Evolutionary conservation across 164 flowering plant genomes (phyloP).

Genomic region (Vitis riparia): DNA sequence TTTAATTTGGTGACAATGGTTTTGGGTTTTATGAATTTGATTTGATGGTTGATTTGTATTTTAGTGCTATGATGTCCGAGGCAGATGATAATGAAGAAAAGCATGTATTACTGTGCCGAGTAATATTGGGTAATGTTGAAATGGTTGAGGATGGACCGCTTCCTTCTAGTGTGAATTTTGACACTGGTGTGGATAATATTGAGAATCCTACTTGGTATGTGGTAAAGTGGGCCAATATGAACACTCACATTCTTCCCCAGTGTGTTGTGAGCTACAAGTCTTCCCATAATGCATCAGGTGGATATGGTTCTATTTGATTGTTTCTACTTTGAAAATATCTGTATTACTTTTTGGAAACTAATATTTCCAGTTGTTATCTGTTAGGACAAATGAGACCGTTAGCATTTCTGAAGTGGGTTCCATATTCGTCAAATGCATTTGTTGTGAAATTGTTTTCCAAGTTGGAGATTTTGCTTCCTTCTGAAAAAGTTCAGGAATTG

Average conservation of each 20-base stretch:
- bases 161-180: conserved; percentile 47
- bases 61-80: conserved; percentile 40
- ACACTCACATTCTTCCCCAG: conserved; percentile 54
- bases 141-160: conserved; percentile 44
- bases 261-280: conserved; percentile 55
- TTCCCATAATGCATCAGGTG: conserved; percentile 29
- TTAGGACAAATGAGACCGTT: conserved; percentile 12
- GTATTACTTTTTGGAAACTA: neutral
- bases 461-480: conserved; percentile 21
- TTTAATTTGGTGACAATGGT: neutral
- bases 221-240: conserved; percentile 58
- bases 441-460: conserved; percentile 28
- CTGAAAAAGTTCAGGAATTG: conserved; percentile 15
- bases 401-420: neutral
- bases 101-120: conserved; percentile 56
- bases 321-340: neutral
- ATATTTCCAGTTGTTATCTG: neutral
- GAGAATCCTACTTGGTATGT: conserved; percentile 46
- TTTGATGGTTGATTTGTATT: neutral
- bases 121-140: conserved; percentile 58
- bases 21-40: neutral
- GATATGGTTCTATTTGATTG: neutral
- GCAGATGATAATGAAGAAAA: conserved; percentile 42
- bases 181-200: conserved; percentile 57
- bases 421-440: conserved; percentile 9